Base-by-base conservation (phyloP, 495 filamentous ascomycete species). In the Talaromyces nanjingensis region DNA sequence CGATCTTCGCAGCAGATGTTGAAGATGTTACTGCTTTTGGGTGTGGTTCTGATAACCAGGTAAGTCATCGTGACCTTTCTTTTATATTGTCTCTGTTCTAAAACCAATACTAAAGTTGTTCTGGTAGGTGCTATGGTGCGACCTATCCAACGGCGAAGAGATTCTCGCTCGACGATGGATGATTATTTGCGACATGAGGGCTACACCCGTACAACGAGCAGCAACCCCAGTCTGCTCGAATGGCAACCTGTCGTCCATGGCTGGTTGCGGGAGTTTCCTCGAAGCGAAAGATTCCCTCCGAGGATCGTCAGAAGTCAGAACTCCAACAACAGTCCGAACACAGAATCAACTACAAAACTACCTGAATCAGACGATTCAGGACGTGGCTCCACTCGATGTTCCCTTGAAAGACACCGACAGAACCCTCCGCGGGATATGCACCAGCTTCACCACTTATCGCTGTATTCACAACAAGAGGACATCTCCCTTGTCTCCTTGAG, bases 351-450 rank as follows among this genome's bases (percentile, higher is more conserved):
- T 79, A n/a, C 70, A 78, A 61, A 54, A 65, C 31, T 73, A 77
- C 33, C 69, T 79, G 56, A 72, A 72, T 63, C 67, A 60, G 6
- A 70, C 72, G 53, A 67, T 78, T n/a, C 64, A 69, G 55, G 67
- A 71, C 54, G 71, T 79, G 33, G 58, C 65, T 1, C 73, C 73
- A 2, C 66, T 76, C 52, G 60, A 69, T 29, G 61, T 55, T 42
- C 65, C 65, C 4, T 68, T 81, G 29, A 76, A 77, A 69, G 72
- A 75, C 45, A 76, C 69, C 63, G 76, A 79, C 52, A 67, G 64
- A 60, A 70, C 68, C 47, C 71, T 79, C 18, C 64, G 65, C 54
- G 68, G 69, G 22, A 65, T 79, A 6, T 71, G 77, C 58, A 45
- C 62, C 0, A 69, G 33, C 11, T 37, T 37, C 9, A 12, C 33